A percentile compares a stretch with the other conserved stretches of the same genome.
Conservation (phyloP, 2,329 filamentous ascomycete species). For the Blastomyces silverae region DNA sequence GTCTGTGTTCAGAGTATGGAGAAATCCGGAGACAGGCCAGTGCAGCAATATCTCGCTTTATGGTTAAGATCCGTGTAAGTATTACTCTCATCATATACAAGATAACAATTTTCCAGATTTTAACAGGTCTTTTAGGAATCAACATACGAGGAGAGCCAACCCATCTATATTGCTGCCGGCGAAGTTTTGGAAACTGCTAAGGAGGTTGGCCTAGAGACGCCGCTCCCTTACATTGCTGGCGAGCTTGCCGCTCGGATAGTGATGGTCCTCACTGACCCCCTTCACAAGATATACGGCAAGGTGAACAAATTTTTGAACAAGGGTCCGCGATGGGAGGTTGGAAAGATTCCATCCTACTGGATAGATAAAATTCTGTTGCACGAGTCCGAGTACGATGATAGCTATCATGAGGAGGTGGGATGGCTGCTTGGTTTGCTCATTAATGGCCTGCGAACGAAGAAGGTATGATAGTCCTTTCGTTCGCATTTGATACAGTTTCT, state of each 20-base stretch:
- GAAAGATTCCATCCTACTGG: conserved; percentile 53
- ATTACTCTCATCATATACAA: neutral
- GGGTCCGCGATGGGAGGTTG: conserved; percentile 64
- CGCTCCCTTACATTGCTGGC: conserved; percentile 66
- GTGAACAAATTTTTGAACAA: conserved; percentile 76
- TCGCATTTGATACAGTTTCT: neutral
- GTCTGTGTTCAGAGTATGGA: conserved; percentile 66
- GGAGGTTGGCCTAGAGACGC: conserved; percentile 47
- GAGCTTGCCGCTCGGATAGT: conserved; percentile 67
- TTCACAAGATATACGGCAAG: conserved; percentile 78
- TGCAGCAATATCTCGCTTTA: conserved; percentile 37
- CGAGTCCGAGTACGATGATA: conserved; percentile 64
- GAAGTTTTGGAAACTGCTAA: conserved; percentile 71
- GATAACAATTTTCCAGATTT: neutral
- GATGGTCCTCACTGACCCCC: conserved; percentile 63
- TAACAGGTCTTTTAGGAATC: conserved; percentile 49
- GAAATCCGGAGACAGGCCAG: conserved; percentile 72
- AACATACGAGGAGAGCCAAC: conserved; percentile 65
- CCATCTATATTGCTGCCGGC: conserved; percentile 70
- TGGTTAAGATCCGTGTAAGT: conserved; percentile 38
- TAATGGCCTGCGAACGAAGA: conserved; percentile 53
- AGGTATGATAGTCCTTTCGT: conserved; percentile 37
- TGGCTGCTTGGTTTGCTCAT: conserved; percentile 70
- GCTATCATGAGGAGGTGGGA: conserved; percentile 62
- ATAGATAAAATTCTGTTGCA: conserved; percentile 66